Conservation (phyloP, 2,329 filamentous ascomycete genomes). For the Trichoderma polysporum region DNA sequence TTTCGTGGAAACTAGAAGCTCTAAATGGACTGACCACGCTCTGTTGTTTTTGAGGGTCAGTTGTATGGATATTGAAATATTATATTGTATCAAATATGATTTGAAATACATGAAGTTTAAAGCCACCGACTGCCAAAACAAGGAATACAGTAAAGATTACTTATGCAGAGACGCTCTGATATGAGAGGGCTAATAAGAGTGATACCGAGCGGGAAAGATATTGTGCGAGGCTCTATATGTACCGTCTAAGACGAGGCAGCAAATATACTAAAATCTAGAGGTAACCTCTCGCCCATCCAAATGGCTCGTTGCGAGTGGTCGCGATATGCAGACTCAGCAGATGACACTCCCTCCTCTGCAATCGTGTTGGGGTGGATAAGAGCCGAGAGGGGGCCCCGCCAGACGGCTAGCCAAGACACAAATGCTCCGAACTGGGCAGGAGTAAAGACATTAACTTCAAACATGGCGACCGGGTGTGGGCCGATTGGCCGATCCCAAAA, state of each 20-base stretch:
- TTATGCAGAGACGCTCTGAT: background rate
- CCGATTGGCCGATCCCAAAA: constrained; percentile 77
- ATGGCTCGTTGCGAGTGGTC: constrained; percentile 69
- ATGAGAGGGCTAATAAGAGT: background rate
- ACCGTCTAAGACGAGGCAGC: background rate
- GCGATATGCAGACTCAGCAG: constrained; percentile 38
- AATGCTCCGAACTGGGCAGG: constrained; percentile 89
- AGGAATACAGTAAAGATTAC: too few relatives aligned
- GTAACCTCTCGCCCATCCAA: constrained; percentile 69
- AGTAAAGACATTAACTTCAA: constrained; percentile 85
- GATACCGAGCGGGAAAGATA: background rate
- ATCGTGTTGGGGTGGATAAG: constrained; percentile 81
- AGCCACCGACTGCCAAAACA: too few relatives aligned
- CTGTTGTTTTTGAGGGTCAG: too few relatives aligned
- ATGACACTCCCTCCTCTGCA: constrained; percentile 37
- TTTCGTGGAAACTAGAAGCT: too few relatives aligned
- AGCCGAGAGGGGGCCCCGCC: constrained; percentile 75
- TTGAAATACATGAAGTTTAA: too few relatives aligned
- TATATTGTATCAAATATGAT: too few relatives aligned
- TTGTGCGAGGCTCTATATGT: background rate
- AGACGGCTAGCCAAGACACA: constrained; percentile 78
- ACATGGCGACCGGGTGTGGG: constrained; percentile 83
- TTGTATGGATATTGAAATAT: too few relatives aligned
- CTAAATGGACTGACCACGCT: too few relatives aligned
- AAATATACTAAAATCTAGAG: constrained; percentile 47